phyloP scores from a whole-genome alignment of 2,329 filamentous ascomycete genomes.

The Macrophomina tecta region DNA sequence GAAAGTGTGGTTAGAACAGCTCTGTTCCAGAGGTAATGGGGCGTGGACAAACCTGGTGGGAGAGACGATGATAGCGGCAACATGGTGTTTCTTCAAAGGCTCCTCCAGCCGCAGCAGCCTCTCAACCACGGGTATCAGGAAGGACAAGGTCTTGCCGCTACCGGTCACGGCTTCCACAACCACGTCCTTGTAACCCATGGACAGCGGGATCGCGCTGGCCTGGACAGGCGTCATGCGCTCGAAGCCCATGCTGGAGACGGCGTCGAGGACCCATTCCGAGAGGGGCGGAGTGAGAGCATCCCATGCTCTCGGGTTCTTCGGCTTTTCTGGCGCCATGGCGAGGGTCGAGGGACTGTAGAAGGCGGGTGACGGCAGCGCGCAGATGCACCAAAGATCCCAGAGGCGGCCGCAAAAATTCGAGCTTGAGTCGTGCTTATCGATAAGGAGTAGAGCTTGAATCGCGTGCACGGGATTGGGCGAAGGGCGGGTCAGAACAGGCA shows the following conservation, averaged over 20 bases:
- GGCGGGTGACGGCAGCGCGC: conserved; percentile 2
- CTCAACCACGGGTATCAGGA: conserved; percentile 82
- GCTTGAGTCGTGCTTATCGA: conserved; percentile 21
- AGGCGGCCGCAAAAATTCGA: conserved; percentile 21
- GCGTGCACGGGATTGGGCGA: conserved; percentile 8
- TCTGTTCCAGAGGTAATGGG: neutral
- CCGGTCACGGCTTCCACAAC: conserved; percentile 93
- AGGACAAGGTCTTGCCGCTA: conserved; percentile 88
- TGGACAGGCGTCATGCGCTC: conserved; percentile 92
- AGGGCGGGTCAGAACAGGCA: conserved; percentile 6
- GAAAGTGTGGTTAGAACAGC: neutral
- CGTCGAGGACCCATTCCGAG: conserved; percentile 85
- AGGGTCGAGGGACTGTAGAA: neutral
- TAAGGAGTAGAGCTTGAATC: neutral
- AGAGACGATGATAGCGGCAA: conserved; percentile 89
- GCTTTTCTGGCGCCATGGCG: conserved; percentile 43
- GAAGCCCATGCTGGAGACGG: conserved; percentile 84
- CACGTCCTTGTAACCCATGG: conserved; percentile 88
- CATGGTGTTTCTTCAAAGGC: conserved; percentile 85
- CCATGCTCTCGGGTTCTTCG: conserved; percentile 57
- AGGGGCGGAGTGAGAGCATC: conserved; percentile 72
- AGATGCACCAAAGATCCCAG: neutral
- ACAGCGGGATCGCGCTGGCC: conserved; percentile 85
- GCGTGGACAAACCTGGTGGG: conserved; percentile 66
- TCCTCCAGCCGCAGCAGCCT: conserved; percentile 80